These are phyloP conservation scores for Triglochin maritima DNA, from an alignment of 106 monocot species.

Conservation along the genomic window DNA sequence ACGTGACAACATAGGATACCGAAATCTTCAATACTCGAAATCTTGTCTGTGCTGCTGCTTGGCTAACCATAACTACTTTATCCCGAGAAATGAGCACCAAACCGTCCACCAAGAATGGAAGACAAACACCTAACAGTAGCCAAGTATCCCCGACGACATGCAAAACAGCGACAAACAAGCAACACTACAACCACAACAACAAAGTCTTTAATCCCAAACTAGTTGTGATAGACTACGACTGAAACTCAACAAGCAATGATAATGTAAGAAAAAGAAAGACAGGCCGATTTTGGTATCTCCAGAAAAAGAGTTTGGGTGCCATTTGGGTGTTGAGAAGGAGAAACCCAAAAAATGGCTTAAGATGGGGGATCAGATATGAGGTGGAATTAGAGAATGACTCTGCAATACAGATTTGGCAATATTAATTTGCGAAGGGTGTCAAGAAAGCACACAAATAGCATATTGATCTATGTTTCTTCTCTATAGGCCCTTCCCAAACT, in stretches of 20 bases:
- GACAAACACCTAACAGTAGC: background rate
- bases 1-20: too few species aligned
- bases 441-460: slow-evolving; percentile 58
- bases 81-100: slow-evolving; percentile 8
- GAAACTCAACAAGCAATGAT: background rate
- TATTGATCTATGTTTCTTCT: slow-evolving; percentile 11
- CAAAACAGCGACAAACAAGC: background rate
- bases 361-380: background rate
- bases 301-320: slow-evolving; percentile 2
- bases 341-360: background rate
- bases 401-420: slow-evolving; percentile 66
- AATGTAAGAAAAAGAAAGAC: background rate
- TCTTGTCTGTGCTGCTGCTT: slow-evolving; percentile 72
- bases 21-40: slow-evolving; percentile 79
- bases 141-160: background rate
- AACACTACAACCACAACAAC: too few species aligned
- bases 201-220: too few species aligned
- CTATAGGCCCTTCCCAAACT: background rate
- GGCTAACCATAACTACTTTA: slow-evolving; percentile 77
- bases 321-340: background rate
- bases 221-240: background rate
- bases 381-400: slow-evolving; percentile 66
- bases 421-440: slow-evolving; percentile 50
- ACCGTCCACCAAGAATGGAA: slow-evolving; percentile 7
- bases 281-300: background rate